phyloP scores from a whole-genome alignment of 768 basidiomycete species.

The Leccinum incarnatum region DNA sequence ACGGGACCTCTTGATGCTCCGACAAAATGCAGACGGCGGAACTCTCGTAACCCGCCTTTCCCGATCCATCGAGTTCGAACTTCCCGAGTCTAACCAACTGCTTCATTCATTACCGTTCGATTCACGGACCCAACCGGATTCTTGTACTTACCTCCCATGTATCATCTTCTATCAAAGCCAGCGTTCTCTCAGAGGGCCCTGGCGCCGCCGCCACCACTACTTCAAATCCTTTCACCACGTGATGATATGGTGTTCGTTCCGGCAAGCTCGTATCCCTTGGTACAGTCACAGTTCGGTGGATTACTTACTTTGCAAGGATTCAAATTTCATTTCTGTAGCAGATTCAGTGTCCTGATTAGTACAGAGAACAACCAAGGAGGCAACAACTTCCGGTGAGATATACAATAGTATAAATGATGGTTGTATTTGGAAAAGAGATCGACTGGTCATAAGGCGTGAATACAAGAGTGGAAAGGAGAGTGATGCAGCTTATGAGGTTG shows the following conservation, averaged over 20 bases:
- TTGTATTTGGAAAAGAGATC: not conserved
- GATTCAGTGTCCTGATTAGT: conserved; percentile 5
- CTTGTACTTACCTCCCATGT: not conserved
- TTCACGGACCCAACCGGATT: not conserved
- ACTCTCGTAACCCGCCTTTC: not conserved
- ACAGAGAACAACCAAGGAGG: conserved; percentile 12
- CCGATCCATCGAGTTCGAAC: not conserved
- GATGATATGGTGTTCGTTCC: not conserved
- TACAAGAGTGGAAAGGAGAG: conserved; percentile 5
- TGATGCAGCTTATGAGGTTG: not conserved
- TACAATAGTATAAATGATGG: conserved; percentile 8
- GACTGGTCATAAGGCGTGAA: conserved; percentile 2
- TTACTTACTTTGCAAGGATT: not conserved
- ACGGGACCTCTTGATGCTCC: not conserved
- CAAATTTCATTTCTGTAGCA: conserved; percentile 1
- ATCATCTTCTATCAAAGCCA: not conserved
- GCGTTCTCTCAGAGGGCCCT: not conserved
- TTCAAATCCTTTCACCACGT: not conserved
- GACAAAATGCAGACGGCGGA: not conserved
- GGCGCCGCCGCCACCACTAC: not conserved
- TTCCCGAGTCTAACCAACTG: not conserved
- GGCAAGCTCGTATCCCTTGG: not conserved
- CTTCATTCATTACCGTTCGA: not conserved
- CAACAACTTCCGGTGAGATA: conserved; percentile 11
- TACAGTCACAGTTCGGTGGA: not conserved